Base-by-base conservation (phyloP, 345 rosid genomes). In the Murraya koenigii region DNA sequence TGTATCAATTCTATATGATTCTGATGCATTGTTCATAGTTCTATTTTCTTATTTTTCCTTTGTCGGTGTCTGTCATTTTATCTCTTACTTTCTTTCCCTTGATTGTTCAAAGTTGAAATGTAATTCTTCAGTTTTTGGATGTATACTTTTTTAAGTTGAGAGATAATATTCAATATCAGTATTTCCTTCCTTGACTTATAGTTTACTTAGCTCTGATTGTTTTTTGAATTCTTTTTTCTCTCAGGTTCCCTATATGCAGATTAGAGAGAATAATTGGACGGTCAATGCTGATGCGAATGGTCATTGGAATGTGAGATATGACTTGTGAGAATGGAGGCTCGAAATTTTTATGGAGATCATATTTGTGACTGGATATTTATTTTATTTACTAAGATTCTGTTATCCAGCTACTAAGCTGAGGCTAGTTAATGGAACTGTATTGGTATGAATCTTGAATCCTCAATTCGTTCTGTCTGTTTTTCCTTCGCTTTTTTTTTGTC, bases 181-280 rank as follows among this genome's bases (percentile, higher is more conserved):
- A 2, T 26, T 28, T 47, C 32, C 39, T 19, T 6, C 66, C 13
- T 22, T 47, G 33, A 77, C 41, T 33, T 75, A 20, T 1, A 25
- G 23, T 15, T 71, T 52, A 41, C 54, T 47, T 67, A 28, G 44
- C 61, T 79, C 33, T 64, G 25, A 71, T 68, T 71, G 67, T 32
- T 19, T 28, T 69, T 38, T 62, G 41, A 54, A 54, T 52, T 69
- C 62, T 62, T 59, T 59, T 54, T 32, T 41, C 54, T 66, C 84
- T 72, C 92, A 95, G 99, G 87, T 92, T 36, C 93, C 98, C 6
- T 93, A 95, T 71, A 22, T 93, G 87, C 98, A 93, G 87, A 83
- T 95, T 35, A 90, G 91, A 83, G 99, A 95, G 81, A 93, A 93
- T 78, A 95, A 93, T 75, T 95, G 97, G 98, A 91, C 97, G 30